Conservation (phyloP, 1,139 yeast species). For the Scheffersomyces titani region DNA sequence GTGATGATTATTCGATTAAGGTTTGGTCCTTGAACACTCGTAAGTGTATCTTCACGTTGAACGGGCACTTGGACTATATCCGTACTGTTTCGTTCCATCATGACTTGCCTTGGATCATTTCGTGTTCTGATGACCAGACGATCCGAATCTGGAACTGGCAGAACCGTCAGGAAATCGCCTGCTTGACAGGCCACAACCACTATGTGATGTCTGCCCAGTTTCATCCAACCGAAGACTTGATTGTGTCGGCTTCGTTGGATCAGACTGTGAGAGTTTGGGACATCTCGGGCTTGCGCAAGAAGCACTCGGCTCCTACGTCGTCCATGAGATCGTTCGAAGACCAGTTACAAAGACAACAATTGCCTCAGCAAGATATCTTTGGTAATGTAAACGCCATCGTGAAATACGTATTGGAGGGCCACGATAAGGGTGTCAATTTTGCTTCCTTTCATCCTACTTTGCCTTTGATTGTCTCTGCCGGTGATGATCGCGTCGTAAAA, state of each 20-base stretch:
- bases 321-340: conserved; percentile 68
- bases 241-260: conserved; percentile 94
- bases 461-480: conserved; percentile 93
- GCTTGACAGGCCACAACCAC: conserved; percentile 97
- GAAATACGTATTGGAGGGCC: conserved; percentile 95
- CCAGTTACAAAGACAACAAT: conserved; percentile 70
- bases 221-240: conserved; percentile 92
- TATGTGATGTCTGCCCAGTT: conserved; percentile 98
- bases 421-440: conserved; percentile 98
- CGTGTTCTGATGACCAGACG: conserved; percentile 97
- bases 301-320: conserved; percentile 82
- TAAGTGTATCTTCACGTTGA: conserved; percentile 86
- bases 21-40: conserved; percentile 96
- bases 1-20: conserved; percentile 93
- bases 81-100: conserved; percentile 94
- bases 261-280: conserved; percentile 99
- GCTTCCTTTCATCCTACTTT: conserved; percentile 97
- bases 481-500: conserved; percentile 94
- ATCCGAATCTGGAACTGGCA: conserved; percentile 99
- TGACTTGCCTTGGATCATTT: conserved; percentile 96
- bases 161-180: conserved; percentile 95
- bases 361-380: conserved; percentile 87
- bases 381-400: conserved; percentile 94
- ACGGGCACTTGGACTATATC: conserved; percentile 93
- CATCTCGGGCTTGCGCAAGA: conserved; percentile 90